These are phyloP conservation scores for Solanum chmielewskii DNA, from an alignment of 257 asterid genomes.

Conservation along the genomic window DNA sequence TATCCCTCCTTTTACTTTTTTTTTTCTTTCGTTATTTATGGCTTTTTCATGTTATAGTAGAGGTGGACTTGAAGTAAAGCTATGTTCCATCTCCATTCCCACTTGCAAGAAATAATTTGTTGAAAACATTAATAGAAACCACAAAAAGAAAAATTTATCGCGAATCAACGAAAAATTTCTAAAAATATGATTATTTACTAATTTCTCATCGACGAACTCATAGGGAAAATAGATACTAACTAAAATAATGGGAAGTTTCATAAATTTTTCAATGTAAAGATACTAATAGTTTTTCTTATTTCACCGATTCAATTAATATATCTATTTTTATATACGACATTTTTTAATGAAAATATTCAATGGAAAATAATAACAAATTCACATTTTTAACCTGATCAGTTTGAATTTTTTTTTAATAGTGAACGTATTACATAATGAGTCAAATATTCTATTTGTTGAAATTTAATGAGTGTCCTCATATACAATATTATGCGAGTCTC, in stretches of 20 bases:
- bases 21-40: conserved; percentile 3
- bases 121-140: neutral
- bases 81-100: conserved; percentile 18
- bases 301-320: neutral
- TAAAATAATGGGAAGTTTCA: neutral
- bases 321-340: too few species aligned
- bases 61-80: conserved; percentile 57
- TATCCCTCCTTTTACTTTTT: neutral
- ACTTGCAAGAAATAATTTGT: conserved; percentile 15
- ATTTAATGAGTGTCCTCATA: neutral
- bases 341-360: neutral
- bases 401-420: neutral
- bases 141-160: neutral
- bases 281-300: too few species aligned
- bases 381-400: neutral
- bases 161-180: neutral
- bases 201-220: neutral
- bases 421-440: neutral
- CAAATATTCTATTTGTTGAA: neutral
- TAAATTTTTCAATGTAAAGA: neutral
- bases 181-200: neutral
- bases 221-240: neutral
- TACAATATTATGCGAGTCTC: neutral
- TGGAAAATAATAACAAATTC: neutral
- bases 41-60: conserved; percentile 16